Base-by-base conservation (phyloP, 306 rosid species). In the Pyrus communis region DNA sequence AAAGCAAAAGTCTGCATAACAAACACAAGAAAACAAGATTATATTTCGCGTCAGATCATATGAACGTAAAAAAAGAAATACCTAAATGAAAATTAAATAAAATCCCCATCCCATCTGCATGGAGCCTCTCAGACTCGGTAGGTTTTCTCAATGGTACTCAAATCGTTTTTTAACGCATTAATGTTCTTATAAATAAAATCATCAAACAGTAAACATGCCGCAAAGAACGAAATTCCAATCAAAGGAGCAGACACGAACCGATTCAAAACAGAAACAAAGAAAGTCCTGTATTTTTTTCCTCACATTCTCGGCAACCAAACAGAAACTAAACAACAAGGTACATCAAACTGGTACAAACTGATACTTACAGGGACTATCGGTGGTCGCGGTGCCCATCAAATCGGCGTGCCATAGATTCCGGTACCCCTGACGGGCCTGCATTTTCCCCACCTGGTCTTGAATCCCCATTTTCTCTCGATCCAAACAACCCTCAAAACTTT, bases 361-460 rank as follows among this genome's bases (percentile, higher is more conserved):
- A 3, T 25, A 58, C 81, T 57, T 88, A 90, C 92, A 88, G 23
- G 86, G 85, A 14, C 91, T 71, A 42, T 88, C 83, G 3, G 82
- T 79, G n/a, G 69, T 69, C 21, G 86, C 71, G 70, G 96, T 82
- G 4, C 69, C 28, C 72, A 79, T 42, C 74, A 90, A 91, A 76
- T 88, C 87, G 6, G 88, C n/a, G 82, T 90, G 96, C 96, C 96
- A 88, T 82, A 88, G 22, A 82, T 88, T 90, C 38, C 88, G 84
- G 79, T 78, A 90, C 43, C 61, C 82, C 88, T 90, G 88, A 51
- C 92, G 92, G 51, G 68, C 58, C 85, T 88, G 88, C 91, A 90
- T 86, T 82, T 83, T 86, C 28, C 85, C 90, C 6, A 86, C 61
- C 57, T 81, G 63, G 58, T 62, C 82, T 27, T 49, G 65, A 12